Percentiles rank a stretch among this genome's conserved stretches.
phyloP scores from a whole-genome alignment of 768 basidiomycete genomes.

The Russula vinacea region DNA sequence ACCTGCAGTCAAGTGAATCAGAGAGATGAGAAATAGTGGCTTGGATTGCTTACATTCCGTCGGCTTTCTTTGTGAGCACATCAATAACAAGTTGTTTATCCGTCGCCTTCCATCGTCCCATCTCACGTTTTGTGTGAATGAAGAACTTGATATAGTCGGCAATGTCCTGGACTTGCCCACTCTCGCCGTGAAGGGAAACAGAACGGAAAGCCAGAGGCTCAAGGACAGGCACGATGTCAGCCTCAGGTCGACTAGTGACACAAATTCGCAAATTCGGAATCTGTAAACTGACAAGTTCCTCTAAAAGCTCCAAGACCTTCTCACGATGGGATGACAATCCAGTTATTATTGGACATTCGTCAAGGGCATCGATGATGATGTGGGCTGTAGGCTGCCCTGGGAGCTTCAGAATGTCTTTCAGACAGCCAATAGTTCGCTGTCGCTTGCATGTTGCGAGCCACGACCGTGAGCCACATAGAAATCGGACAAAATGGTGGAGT shows the following conservation, averaged over 20 bases:
- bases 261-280: constrained; percentile 4
- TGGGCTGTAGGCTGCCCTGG: neutral
- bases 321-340: neutral
- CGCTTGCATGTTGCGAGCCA: neutral
- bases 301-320: neutral
- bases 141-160: neutral
- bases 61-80: neutral
- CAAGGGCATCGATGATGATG: constrained; percentile 10
- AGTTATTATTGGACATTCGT: constrained; percentile 1
- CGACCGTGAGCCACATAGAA: constrained; percentile 2
- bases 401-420: neutral
- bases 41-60: constrained; percentile 1
- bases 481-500: neutral
- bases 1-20: neutral
- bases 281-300: neutral
- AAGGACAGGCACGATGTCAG: neutral
- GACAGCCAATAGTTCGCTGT: constrained; percentile 1
- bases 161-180: neutral
- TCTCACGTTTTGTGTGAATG: neutral
- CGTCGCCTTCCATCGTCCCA: neutral
- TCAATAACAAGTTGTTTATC: neutral
- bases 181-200: neutral
- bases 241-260: constrained; percentile 7
- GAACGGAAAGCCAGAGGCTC: neutral
- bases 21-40: too few species aligned